phyloP scores from a whole-genome alignment of 1,139 yeast genomes.

The Blastobotrys persicus region DNA sequence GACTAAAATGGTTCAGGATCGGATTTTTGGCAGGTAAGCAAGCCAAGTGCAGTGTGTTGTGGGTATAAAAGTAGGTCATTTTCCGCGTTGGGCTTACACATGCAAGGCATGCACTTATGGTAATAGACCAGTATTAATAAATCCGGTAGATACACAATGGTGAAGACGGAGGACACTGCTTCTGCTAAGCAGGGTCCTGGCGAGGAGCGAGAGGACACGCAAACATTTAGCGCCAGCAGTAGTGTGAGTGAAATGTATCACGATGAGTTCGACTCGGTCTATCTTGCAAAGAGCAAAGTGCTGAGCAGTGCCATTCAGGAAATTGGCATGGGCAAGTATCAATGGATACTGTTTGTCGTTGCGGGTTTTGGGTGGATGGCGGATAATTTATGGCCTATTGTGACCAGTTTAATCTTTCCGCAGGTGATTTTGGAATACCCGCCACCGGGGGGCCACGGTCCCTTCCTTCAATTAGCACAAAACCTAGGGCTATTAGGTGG shows the following conservation, averaged over 20 bases:
- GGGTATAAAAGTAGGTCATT: neutral
- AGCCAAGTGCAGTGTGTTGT: neutral
- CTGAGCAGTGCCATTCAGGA: slow-evolving; percentile 29
- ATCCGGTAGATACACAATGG: slow-evolving; percentile 1
- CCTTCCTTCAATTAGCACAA: slow-evolving; percentile 40
- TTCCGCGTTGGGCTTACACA: neutral
- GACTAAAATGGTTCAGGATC: neutral
- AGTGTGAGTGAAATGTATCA: slow-evolving; percentile 16
- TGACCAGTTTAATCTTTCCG: slow-evolving; percentile 44
- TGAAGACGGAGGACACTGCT: neutral
- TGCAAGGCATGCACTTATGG: neutral
- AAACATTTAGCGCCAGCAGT: neutral
- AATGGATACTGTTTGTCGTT: slow-evolving; percentile 25
- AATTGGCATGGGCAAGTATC: slow-evolving; percentile 28
- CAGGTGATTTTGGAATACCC: slow-evolving; percentile 19
- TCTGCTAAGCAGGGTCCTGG: neutral
- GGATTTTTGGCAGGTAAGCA: neutral
- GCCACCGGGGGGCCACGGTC: slow-evolving; percentile 27
- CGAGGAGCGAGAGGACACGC: neutral
- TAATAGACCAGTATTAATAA: neutral
- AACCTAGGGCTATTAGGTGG: slow-evolving; percentile 55
- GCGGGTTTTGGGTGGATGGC: slow-evolving; percentile 61
- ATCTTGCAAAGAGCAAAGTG: slow-evolving; percentile 20
- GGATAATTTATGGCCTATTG: slow-evolving; percentile 53
- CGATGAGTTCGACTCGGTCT: slow-evolving; percentile 20